Evolutionary conservation across 225 moss, liverwort and hornwort species (phyloP), one percentile per base, ranked within the genome.

Genomic region (Polytrichum formosum): DNA sequence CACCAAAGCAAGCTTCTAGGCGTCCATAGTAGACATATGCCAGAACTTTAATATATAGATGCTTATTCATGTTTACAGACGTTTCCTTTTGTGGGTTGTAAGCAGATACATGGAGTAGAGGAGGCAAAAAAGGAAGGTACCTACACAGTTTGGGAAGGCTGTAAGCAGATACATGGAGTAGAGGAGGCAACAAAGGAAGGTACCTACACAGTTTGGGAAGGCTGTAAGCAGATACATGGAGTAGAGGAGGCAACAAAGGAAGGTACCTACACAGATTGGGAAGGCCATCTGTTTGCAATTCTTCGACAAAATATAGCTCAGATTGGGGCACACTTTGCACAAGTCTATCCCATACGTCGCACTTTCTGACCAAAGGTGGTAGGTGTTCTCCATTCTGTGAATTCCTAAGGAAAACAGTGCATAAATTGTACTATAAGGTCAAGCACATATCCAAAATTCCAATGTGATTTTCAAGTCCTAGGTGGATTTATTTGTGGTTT

Each of bases 271-370:
- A 90, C 86, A n/a, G 90, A 96, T 67, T 96, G 96, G 96, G 91
- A 92, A 74, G 84, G 87, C 30, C 96, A 90, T 66, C 89, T 87
- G 31, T 92, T 90, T 83, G 91, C 93, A 63, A 93, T 96, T 30
- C 81, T 96, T 53, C 77, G 96, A 68, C 88, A 90, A 65, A 96
- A 96, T 63, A 80, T 96, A 64, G 75, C 93, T 65, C 87, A 86
- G 69, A 89, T 92, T 77, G 93, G 96, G 64, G 88, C 91, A 63
- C 96, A 93, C 83, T 93, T 96, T 74, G 87, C 96, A 55, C 96
- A 93, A 90, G 91, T 96, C 18, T 93, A 93, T 73, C 93, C 96
- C 30, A 55, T 89, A 61, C 82, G 80, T 55, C 83, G 79, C 64
- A 69, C 79, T 62, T 69, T 89, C n/a, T 93, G 58, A 58, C 23